phyloP scores from a whole-genome alignment of 2,329 filamentous ascomycete genomes.

The Botrytis tulipae region DNA sequence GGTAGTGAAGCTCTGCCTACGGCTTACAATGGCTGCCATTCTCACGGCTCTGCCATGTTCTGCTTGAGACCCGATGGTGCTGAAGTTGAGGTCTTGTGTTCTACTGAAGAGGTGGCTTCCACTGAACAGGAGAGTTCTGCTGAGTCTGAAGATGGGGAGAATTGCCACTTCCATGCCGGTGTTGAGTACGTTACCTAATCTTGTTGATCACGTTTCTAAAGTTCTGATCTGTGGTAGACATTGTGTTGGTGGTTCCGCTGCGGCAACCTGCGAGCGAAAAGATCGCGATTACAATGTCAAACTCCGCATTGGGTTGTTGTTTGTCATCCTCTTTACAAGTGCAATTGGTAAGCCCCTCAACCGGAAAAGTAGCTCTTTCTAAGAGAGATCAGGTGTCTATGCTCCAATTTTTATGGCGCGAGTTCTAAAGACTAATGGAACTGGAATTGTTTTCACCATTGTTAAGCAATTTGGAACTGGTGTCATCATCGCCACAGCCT shows the following conservation, averaged over 20 bases:
- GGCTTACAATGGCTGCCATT: background rate
- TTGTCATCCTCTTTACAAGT: conserved; percentile 3
- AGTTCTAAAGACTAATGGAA: background rate
- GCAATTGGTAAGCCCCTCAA: background rate
- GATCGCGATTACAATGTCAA: conserved; percentile 4
- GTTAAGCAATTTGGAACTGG: conserved; percentile 74
- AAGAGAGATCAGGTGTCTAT: background rate
- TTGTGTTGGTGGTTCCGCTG: background rate
- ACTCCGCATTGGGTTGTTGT: conserved; percentile 1
- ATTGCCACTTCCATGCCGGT: background rate
- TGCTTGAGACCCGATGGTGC: background rate
- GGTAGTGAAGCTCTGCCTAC: background rate
- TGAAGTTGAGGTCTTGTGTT: background rate
- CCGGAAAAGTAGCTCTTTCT: background rate
- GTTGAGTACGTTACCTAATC: background rate
- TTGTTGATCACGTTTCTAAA: background rate
- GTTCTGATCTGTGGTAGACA: background rate
- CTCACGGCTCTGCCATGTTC: background rate
- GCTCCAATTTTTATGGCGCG: background rate
- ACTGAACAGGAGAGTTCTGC: background rate
- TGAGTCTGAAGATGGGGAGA: background rate
- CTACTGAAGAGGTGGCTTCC: too few relatives aligned
- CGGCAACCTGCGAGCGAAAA: background rate
- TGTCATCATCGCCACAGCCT: conserved; percentile 69
- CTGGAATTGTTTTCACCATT: background rate